phyloP scores from a whole-genome alignment of 2,329 filamentous ascomycete genomes.

The Claviceps quebecensis region DNA sequence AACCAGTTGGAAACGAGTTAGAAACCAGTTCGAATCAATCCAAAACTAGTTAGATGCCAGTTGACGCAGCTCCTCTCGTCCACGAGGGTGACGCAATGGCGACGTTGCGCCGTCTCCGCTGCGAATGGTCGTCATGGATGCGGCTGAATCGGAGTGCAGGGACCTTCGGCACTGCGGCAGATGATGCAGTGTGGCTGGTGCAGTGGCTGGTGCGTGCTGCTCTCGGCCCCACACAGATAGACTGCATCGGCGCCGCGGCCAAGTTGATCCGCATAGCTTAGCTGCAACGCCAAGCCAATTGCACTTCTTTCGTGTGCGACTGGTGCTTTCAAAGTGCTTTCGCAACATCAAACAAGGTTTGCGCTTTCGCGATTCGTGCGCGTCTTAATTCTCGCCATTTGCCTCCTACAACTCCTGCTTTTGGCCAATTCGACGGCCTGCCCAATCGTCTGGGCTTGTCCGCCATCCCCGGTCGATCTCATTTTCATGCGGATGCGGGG shows the following conservation, averaged over 20 bases:
- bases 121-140: not conserved
- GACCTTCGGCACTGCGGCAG: not conserved
- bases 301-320: not conserved
- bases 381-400: not conserved
- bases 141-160: not conserved
- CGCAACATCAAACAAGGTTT: not conserved
- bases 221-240: too few species aligned
- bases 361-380: not conserved
- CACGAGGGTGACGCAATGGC: slow-evolving; percentile 9
- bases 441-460: not conserved
- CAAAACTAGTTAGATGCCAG: too few species aligned
- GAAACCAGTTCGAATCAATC: too few species aligned
- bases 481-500: slow-evolving; percentile 8
- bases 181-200: too few species aligned
- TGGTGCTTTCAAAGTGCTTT: not conserved
- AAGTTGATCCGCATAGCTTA: not conserved
- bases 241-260: not conserved
- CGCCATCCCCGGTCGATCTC: not conserved
- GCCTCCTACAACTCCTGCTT: not conserved
- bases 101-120: not conserved
- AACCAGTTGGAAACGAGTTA: slow-evolving; percentile 1
- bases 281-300: too few species aligned
- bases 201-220: too few species aligned
- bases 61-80: not conserved
- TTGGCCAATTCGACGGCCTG: not conserved